Evolutionary conservation across 352 stramenopile genomes (phyloP).

Genomic region (Globisporangium paddicum): DNA sequence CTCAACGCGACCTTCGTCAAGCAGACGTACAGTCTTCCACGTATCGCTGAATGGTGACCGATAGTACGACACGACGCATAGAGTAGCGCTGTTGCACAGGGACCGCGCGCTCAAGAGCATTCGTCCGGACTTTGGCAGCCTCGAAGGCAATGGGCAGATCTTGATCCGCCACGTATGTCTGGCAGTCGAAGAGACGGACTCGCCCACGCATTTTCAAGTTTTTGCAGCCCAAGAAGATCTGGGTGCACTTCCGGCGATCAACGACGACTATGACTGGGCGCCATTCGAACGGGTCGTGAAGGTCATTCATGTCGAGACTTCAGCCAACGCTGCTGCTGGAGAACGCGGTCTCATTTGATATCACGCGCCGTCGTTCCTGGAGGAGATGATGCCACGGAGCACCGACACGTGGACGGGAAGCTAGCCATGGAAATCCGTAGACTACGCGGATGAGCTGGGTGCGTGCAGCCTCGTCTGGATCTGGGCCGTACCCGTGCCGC

Average conservation of each 20-base stretch:
- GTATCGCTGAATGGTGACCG: slow-evolving; percentile 61
- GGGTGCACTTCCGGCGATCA: slow-evolving; percentile 40
- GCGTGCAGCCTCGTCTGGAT: too few species aligned
- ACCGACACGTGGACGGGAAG: too few species aligned
- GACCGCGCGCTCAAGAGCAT: slow-evolving; percentile 38
- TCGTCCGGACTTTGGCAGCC: slow-evolving; percentile 28
- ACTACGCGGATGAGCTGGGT: too few species aligned
- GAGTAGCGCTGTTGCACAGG: slow-evolving; percentile 42
- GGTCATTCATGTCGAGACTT: slow-evolving; percentile 21
- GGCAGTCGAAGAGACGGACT: slow-evolving; percentile 37
- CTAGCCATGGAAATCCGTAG: too few species aligned
- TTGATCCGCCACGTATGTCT: slow-evolving; percentile 28
- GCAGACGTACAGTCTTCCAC: slow-evolving; percentile 37
- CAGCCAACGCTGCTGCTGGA: slow-evolving; percentile 6
- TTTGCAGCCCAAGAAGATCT: slow-evolving; percentile 35
- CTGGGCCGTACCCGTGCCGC: too few species aligned
- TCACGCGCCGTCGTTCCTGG: slow-evolving; percentile 46
- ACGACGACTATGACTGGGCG: slow-evolving; percentile 20
- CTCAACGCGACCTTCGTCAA: slow-evolving; percentile 49
- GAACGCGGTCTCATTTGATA: slow-evolving; percentile 28
- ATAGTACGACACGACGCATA: slow-evolving; percentile 39
- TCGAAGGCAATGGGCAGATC: slow-evolving; percentile 31
- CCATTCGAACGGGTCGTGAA: slow-evolving; percentile 24
- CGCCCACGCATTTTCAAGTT: slow-evolving; percentile 36
- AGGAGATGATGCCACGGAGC: slow-evolving; percentile 30